These are phyloP conservation scores for Moelleriella libera DNA, from an alignment of 2,329 filamentous ascomycete genomes.

Conservation along the genomic window DNA sequence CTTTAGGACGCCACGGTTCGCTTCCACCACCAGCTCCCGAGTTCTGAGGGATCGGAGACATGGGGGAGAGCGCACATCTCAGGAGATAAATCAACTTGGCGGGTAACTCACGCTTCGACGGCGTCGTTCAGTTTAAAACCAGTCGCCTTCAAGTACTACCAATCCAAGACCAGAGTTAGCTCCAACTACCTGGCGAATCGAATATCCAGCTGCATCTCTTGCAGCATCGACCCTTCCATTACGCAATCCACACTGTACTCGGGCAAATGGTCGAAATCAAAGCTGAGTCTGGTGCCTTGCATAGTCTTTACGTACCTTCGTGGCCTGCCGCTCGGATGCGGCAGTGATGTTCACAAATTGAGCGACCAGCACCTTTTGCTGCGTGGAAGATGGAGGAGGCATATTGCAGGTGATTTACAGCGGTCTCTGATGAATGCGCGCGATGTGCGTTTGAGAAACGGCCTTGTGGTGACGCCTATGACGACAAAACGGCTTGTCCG, in stretches of 20 bases:
- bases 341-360: slow-evolving; percentile 31
- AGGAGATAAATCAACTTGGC: background rate
- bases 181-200: background rate
- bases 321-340: slow-evolving; percentile 26
- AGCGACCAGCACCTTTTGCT: slow-evolving; percentile 24
- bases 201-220: background rate
- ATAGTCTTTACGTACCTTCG: slow-evolving; percentile 17
- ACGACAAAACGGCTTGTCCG: too few relatives aligned
- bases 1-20: too few relatives aligned
- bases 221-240: background rate
- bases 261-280: too few relatives aligned
- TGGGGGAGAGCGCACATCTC: background rate
- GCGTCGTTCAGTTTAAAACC: slow-evolving; percentile 39
- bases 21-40: too few relatives aligned
- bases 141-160: slow-evolving; percentile 31
- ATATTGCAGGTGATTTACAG: slow-evolving; percentile 11
- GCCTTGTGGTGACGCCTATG: too few relatives aligned
- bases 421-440: too few relatives aligned
- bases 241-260: background rate
- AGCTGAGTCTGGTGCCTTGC: too few relatives aligned
- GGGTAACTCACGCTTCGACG: slow-evolving; percentile 39
- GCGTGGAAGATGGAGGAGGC: slow-evolving; percentile 20
- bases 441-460: too few relatives aligned
- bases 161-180: slow-evolving; percentile 10
- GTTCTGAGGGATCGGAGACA: too few relatives aligned